These are phyloP conservation scores for Trichoderma sp. DNA, from an alignment of 2,329 filamentous ascomycete genomes.

Conservation along the genomic window DNA sequence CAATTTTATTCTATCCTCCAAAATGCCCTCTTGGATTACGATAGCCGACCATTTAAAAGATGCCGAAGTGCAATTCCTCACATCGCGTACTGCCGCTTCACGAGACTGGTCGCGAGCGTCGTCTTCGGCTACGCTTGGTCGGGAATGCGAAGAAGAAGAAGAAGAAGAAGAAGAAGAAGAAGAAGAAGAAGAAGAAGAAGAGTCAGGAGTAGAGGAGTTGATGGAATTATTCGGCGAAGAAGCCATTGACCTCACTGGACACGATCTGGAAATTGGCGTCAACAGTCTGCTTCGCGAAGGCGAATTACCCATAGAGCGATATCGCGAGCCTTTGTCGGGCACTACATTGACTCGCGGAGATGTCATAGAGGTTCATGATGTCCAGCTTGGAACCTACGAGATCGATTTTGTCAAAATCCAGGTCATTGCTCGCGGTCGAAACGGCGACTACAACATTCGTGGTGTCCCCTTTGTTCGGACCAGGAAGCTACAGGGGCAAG, in stretches of 20 bases:
- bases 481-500: conserved; percentile 39
- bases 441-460: conserved; percentile 36
- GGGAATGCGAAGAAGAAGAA: neutral
- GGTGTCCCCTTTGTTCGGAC: conserved; percentile 44
- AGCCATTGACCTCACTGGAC: conserved; percentile 41
- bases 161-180: neutral
- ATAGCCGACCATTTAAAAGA: neutral
- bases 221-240: conserved; percentile 29
- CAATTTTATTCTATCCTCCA: too few relatives aligned
- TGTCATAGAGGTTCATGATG: conserved; percentile 35
- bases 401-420: conserved; percentile 47
- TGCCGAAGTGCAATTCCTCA: conserved; percentile 10
- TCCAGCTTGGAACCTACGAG: conserved; percentile 29
- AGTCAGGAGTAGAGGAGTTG: neutral
- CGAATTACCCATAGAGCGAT: conserved; percentile 31
- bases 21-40: neutral
- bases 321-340: conserved; percentile 19
- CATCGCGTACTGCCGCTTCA: neutral
- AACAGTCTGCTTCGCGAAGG: conserved; percentile 27
- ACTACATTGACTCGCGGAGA: conserved; percentile 30
- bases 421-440: conserved; percentile 39
- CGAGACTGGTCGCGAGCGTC: neutral
- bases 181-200: neutral
- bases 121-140: conserved; percentile 32
- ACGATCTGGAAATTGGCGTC: conserved; percentile 27